Evolutionary conservation across 768 basidiomycete genomes (phyloP), one percentile per base, ranked within the genome.

Genomic region (Cyclocybe cylindracea): DNA sequence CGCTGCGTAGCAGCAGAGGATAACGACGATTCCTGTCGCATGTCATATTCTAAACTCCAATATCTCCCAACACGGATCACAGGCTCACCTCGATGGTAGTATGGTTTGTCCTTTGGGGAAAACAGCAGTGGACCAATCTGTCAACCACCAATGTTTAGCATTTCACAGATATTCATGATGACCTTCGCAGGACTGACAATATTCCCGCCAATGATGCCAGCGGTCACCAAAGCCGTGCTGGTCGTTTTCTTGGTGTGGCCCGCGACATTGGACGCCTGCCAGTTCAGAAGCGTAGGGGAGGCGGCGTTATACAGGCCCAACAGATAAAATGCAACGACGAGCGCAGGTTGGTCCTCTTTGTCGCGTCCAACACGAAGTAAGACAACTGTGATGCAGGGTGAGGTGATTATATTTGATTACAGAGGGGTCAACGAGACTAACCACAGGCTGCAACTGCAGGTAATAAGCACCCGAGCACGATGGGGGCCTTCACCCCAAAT

Each of bases 191-290:
- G 4, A 54, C 53, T 13, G 53, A 68, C 65, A 41, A 68, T 66
- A 36, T 45, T 56, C n/a, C 66, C 66, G 29, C 59, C 59, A 11
- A 66, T 57, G 6, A 51, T 50, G 3, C 66, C 66, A 53, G 59
- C 61, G 24, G 57, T 60, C 53, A 61, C 63, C 32, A 68, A 54
- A 1, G 66, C 62, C 24, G 24, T 24, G 13, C 56, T 62, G 10
- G 65, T 68, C 66, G 65, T 56, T 42, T 66, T 68, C 54, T 68
- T 68, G 2, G 66, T 66, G 43, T 66, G 69, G 1, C 70, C 70
- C 7, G 70, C 70, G 6, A 69, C 68, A 47, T 72, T 72, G 1
- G 69, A 62, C 11, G 67, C 62, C 42, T 70, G 66, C 70, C 70
- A 72, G 44, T 66, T 68, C 13, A 67, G 52, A 33, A 72, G 55